Conservation (phyloP, 2,329 filamentous ascomycete genomes). For the Paraphaeosphaeria minitans region DNA sequence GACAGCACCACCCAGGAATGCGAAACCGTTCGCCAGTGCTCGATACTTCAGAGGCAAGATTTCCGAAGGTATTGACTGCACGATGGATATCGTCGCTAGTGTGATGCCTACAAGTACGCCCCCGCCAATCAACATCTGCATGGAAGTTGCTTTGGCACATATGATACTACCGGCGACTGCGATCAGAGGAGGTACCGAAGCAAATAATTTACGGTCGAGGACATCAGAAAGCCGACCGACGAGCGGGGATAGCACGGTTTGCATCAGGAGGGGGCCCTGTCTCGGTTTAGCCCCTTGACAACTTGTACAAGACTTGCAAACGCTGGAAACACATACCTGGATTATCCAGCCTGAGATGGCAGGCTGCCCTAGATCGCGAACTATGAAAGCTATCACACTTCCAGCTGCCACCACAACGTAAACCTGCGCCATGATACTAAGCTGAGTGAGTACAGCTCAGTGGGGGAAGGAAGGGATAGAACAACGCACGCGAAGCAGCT, state of each 20-base stretch:
- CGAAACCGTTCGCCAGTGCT: constrained; percentile 61
- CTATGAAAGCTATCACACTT: constrained; percentile 62
- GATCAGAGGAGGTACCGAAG: constrained; percentile 58
- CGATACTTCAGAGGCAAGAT: constrained; percentile 63
- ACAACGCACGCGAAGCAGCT: constrained; percentile 53
- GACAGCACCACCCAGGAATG: constrained; percentile 57
- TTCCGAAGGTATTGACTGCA: constrained; percentile 62
- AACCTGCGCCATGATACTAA: constrained; percentile 57
- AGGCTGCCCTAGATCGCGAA: constrained; percentile 59
- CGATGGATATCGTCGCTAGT: constrained; percentile 60
- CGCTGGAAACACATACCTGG: constrained; percentile 44
- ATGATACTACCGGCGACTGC: constrained; percentile 60
- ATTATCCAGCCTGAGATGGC: constrained; percentile 62
- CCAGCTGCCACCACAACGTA: constrained; percentile 62
- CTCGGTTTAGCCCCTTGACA: constrained; percentile 7
- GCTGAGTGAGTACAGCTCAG: constrained; percentile 7
- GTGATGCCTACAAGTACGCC: constrained; percentile 62
- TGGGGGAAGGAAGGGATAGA: constrained; percentile 15
- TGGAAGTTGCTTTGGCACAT: constrained; percentile 60
- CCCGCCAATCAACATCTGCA: constrained; percentile 63
- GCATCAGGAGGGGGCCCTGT: constrained; percentile 62
- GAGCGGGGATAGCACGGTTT: constrained; percentile 61
- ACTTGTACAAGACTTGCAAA: neutral
- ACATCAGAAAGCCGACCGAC: constrained; percentile 63
- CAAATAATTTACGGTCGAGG: constrained; percentile 60